Percentiles rank a stretch among this genome's conserved stretches.
These are phyloP conservation scores for Porcisia deanei DNA, from an alignment of 208 protist species.

Conservation along the genomic window DNA sequence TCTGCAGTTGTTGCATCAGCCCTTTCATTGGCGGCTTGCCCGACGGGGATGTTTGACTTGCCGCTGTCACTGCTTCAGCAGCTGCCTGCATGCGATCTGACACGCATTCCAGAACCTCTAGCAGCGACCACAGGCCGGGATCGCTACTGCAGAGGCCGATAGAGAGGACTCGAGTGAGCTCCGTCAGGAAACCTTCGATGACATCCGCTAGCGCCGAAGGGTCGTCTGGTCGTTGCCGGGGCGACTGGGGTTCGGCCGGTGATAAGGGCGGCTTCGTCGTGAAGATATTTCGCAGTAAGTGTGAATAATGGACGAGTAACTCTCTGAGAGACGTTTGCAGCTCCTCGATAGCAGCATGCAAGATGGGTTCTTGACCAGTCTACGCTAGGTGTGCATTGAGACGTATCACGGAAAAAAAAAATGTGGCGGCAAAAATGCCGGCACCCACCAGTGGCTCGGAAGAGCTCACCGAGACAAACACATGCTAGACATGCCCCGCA, in stretches of 20 bases:
- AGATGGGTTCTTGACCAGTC: neutral
- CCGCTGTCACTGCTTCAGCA: neutral
- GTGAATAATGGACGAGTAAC: slow-evolving; percentile 20
- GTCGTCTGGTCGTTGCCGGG: neutral
- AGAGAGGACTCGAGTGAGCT: slow-evolving; percentile 51
- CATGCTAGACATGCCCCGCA: no score
- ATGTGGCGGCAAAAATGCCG: no score
- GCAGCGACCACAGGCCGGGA: slow-evolving; percentile 56
- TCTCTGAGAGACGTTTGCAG: slow-evolving; percentile 14
- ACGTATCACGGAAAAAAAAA: no score
- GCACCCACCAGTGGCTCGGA: no score
- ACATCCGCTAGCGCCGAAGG: slow-evolving; percentile 17
- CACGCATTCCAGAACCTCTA: slow-evolving; percentile 48
- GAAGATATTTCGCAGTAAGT: slow-evolving; percentile 25
- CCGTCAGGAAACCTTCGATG: slow-evolving; percentile 39
- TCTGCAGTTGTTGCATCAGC: slow-evolving; percentile 20
- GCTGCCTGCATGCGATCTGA: slow-evolving; percentile 20
- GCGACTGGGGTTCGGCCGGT: neutral
- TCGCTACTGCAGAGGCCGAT: slow-evolving; percentile 37
- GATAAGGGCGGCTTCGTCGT: neutral
- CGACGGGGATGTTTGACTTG: neutral
- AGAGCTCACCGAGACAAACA: no score
- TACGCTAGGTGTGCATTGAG: neutral
- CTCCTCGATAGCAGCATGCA: slow-evolving; percentile 12
- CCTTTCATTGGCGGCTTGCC: neutral